Evolutionary conservation across 2,329 filamentous ascomycete species (phyloP).

Genomic region (Penicillium sp.): DNA sequence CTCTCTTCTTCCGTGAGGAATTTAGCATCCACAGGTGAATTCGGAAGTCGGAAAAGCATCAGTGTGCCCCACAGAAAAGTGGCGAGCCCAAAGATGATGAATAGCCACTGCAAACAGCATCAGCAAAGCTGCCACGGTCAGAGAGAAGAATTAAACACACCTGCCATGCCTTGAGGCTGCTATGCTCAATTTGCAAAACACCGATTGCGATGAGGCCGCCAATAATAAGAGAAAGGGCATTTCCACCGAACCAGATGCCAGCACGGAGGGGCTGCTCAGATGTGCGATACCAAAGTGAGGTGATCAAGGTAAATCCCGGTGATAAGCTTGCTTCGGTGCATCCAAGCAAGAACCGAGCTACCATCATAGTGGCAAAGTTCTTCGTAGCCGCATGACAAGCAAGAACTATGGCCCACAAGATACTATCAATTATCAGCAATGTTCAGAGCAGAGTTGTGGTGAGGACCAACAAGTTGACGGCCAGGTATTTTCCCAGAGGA

Average conservation of each 20-base stretch:
- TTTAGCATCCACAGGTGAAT: slow-evolving; percentile 27
- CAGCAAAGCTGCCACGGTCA: background rate
- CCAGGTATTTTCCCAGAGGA: slow-evolving; percentile 43
- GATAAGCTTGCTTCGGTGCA: slow-evolving; percentile 45
- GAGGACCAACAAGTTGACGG: slow-evolving; percentile 25
- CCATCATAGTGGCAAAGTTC: slow-evolving; percentile 46
- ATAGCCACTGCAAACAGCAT: slow-evolving; percentile 23
- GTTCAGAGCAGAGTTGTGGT: background rate
- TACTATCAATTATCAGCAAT: slow-evolving; percentile 16
- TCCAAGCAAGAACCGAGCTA: slow-evolving; percentile 49
- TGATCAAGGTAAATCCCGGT: slow-evolving; percentile 42
- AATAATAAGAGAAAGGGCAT: slow-evolving; percentile 33
- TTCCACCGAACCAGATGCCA: slow-evolving; percentile 39
- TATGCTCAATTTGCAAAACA: slow-evolving; percentile 30
- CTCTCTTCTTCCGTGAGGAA: slow-evolving; percentile 32
- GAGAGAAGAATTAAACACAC: slow-evolving; percentile 14
- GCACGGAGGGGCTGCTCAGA: slow-evolving; percentile 37
- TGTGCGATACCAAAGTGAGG: slow-evolving; percentile 36
- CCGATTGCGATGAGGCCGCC: slow-evolving; percentile 33
- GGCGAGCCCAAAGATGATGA: slow-evolving; percentile 34
- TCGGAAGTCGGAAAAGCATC: slow-evolving; percentile 31
- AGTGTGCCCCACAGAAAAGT: slow-evolving; percentile 32
- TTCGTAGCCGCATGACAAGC: slow-evolving; percentile 42
- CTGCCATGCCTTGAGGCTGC: slow-evolving; percentile 29
- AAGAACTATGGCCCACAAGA: slow-evolving; percentile 39